A percentile compares a stretch with the other conserved stretches of the same genome.
Conservation (phyloP, 208 protist genomes). For the Trypanosoma caninum region DNA sequence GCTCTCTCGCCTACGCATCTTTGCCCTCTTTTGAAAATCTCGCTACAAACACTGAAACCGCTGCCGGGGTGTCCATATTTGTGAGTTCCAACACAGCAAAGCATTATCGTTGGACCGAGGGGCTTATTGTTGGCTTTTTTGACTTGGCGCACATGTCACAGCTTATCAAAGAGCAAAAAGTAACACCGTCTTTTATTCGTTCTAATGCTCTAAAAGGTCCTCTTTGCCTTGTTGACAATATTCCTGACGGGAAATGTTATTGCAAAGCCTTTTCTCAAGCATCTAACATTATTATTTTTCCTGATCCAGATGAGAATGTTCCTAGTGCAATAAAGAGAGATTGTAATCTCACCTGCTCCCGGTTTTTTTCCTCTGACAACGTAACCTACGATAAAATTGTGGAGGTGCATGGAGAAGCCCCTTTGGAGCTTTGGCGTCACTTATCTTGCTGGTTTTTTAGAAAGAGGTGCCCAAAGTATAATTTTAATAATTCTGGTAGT, state of each 20-base stretch:
- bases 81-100: conserved; percentile 30
- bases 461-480: conserved; percentile 10
- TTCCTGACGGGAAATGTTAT: conserved; percentile 23
- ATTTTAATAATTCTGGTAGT: conserved; percentile 22
- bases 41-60: neutral
- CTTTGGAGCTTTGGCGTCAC: conserved; percentile 41
- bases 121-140: conserved; percentile 40
- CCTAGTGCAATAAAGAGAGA: conserved; percentile 8
- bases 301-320: conserved; percentile 26
- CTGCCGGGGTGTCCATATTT: conserved; percentile 5
- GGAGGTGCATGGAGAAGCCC: conserved; percentile 50
- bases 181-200: conserved; percentile 72
- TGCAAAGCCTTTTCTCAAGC: conserved; percentile 32
- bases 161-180: conserved; percentile 39
- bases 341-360: neutral
- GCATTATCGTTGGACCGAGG: conserved; percentile 45
- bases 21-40: conserved; percentile 12
- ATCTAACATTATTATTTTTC: conserved; percentile 65
- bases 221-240: conserved; percentile 29
- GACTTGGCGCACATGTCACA: conserved; percentile 51
- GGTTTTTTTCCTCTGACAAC: neutral
- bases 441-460: conserved; percentile 35
- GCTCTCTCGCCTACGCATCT: conserved; percentile 31
- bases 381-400: conserved; percentile 25
- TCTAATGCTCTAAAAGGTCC: conserved; percentile 31